Evolutionary conservation across 495 filamentous ascomycete species (phyloP), one percentile per base, ranked within the genome.

Genomic region (Penicillium argentinense): DNA sequence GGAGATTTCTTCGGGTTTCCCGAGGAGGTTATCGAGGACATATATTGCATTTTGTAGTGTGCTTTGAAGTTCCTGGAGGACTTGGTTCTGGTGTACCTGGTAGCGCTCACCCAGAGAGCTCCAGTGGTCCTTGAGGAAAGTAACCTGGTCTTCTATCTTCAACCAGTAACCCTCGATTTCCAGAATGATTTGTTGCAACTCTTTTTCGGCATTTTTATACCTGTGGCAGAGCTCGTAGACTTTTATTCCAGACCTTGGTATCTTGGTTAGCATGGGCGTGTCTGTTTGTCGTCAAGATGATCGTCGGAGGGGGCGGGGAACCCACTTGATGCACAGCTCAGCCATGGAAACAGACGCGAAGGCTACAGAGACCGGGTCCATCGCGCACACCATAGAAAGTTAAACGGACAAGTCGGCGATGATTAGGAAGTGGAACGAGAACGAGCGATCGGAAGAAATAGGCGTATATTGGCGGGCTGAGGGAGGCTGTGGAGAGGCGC

Each of bases 301-400:
- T 9, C 5, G 14, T 7, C 9, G 17, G 32, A 13, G 32, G 32
- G 32, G 16, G 32, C 32, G 32, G 32, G 32, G 32, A 34, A 34
- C 32, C 32, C 32, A 34, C 32, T 34, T 34, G 32, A 34, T 34
- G 12, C 32, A 34, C 32, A 34, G 16, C 16, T 34, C 32, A 17
- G 12, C 32, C 32, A 32, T 32, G 28, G 28, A 32, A 32, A n/a
- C 28, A 32, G 32, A 34, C 32, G 13, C 14, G 16, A 34, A 34
- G 32, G 6, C 32, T 5, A 34, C 14, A 12, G 32, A 34, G 12
- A 17, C 32, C 5, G 32, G 14, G 9, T 34, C 32, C 32, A 34
- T 34, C 19, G 2, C 13, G 19, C 13, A 6, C 6, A 34, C 32
- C 17, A 34, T 6, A 9, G 12, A 34, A 34, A 17, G 14, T 7